Evolutionary conservation across 2,329 filamentous ascomycete species (phyloP).

Genomic region (Pseudogymnoascus sp.): DNA sequence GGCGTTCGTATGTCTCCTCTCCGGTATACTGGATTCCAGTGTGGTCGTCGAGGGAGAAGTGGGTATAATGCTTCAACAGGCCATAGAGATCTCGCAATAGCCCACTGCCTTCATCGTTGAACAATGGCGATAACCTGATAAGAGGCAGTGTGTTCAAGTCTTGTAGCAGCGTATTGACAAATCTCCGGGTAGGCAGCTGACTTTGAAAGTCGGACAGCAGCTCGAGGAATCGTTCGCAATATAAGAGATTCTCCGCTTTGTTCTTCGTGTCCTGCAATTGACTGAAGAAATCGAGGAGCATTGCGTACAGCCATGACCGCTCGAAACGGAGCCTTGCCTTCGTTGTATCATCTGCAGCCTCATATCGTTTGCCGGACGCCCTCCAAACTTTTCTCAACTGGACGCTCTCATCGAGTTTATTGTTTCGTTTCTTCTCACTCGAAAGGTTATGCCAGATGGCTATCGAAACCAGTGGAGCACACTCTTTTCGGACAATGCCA

Average conservation of each 20-base stretch:
- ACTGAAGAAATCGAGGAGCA: conserved; percentile 74
- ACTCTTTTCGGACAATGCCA: conserved; percentile 85
- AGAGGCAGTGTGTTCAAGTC: conserved; percentile 77
- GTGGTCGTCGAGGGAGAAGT: conserved; percentile 88
- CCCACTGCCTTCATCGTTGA: conserved; percentile 62
- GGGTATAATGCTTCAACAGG: conserved; percentile 77
- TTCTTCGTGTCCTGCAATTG: conserved; percentile 54
- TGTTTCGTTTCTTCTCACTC: conserved; percentile 65
- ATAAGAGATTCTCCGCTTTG: conserved; percentile 58
- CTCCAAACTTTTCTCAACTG: conserved; percentile 86
- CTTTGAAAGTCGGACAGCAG: conserved; percentile 85
- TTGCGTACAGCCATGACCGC: conserved; percentile 82
- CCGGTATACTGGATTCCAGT: conserved; percentile 67
- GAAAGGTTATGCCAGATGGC: conserved; percentile 92
- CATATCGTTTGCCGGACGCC: conserved; percentile 75
- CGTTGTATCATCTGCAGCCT: conserved; percentile 69
- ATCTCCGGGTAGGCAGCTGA: conserved; percentile 86
- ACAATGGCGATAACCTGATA: conserved; percentile 70
- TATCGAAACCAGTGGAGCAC: conserved; percentile 88
- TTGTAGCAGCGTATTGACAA: conserved; percentile 79
- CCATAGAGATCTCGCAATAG: conserved; percentile 72
- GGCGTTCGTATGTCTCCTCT: conserved; percentile 67
- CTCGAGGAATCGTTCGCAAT: conserved; percentile 90
- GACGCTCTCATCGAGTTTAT: conserved; percentile 61
- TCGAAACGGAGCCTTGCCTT: conserved; percentile 83